Evolutionary conservation across 2,329 filamentous ascomycete species (phyloP), one percentile per base, ranked within the genome.

Genomic region (Colletotrichum camelliae): DNA sequence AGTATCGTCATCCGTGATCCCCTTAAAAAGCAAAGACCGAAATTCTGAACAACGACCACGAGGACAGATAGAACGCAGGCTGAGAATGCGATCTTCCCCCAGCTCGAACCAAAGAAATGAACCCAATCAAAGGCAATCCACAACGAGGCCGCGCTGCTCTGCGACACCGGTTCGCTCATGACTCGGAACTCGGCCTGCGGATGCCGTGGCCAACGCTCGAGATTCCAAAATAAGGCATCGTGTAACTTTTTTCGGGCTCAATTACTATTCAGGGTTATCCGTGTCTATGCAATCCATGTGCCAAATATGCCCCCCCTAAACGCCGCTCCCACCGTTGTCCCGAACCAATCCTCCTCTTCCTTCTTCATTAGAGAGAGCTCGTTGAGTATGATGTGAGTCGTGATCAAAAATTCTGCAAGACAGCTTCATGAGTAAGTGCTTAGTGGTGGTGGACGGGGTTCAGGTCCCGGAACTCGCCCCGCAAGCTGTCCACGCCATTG

Each of bases 381-480:
- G 13, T 52, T 0, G 43, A n/a, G 43, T 52, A 15, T 43, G 52
- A 39, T 16, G n/a, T 16, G 37, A 13, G 10, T 39, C 24, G 24
- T 27, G 24, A 27, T 27, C 24, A 27, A 16, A 43, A 58, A 33
- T 1, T 33, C 31, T 24, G 39, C 55, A 31, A 39, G n/a, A 39
- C 43, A 37, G 35, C 67, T 33, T 29, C 27, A 18, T 48, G 52
- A 39, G 13, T 29, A 39, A 27, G 48, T 58, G 43, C 39, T 75
- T 48, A 75, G 43, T 77, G 68, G 48, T 72, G 72, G 65, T 73
- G 77, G 18, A 75, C 31, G 9, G 70, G 71, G 67, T 80, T 81
- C 21, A 80, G 67, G 35, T 80, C 80, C 29, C 78, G 73, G 70
- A 80, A 81, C 68, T 81, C 81, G 27, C 80, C 78, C 39, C 76